Conservation (phyloP, 177 flowering plant species). For the Telopea speciosissima region DNA sequence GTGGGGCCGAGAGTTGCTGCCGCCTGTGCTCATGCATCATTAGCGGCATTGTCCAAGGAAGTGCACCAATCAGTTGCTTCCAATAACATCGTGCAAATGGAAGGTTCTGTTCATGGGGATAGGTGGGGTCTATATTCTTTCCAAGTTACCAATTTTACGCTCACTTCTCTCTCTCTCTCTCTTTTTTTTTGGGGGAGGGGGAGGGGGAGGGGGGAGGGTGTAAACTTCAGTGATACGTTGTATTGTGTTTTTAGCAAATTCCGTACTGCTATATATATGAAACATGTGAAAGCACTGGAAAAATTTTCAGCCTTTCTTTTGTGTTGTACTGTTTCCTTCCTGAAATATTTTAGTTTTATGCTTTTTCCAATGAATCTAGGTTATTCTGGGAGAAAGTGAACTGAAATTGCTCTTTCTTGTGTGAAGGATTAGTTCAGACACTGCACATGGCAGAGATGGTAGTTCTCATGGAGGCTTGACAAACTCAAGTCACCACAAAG, state of each 20-base stretch:
- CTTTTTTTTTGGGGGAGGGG: no score
- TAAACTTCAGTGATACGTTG: no score
- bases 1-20: constrained; percentile 99
- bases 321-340: neutral
- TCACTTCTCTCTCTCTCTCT: neutral
- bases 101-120: constrained; percentile 36
- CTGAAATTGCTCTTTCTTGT: neutral
- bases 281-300: neutral
- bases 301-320: neutral
- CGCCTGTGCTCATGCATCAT: constrained; percentile 95
- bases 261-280: neutral
- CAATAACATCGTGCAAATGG: constrained; percentile 24
- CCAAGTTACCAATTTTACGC: neutral
- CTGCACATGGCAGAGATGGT: constrained; percentile 33
- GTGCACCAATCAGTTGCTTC: constrained; percentile 25
- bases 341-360: neutral
- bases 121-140: constrained; percentile 36
- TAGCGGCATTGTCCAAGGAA: constrained; percentile 64
- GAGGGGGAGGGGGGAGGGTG: no score
- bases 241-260: neutral
- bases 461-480: constrained; percentile 30
- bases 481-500: constrained; percentile 38
- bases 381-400: neutral
- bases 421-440: constrained; percentile 42
- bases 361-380: neutral